phyloP scores from a whole-genome alignment of 2,329 filamentous ascomycete species.

The Penicillium sclerotiorum region DNA sequence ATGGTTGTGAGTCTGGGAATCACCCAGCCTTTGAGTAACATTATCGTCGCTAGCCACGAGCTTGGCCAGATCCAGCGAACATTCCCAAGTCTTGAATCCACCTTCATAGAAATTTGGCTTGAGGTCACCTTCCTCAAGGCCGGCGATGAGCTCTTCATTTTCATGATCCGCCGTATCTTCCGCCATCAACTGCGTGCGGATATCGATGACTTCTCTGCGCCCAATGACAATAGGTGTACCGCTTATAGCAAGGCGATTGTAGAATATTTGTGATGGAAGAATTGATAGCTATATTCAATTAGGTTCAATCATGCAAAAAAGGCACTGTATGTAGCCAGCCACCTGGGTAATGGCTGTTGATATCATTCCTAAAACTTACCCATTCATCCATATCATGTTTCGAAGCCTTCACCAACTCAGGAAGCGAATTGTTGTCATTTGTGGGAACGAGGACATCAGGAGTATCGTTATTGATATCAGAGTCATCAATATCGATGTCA shows the following conservation, averaged over 20 bases:
- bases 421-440: conserved; percentile 22
- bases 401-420: conserved; percentile 37
- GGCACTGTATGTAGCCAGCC: too few relatives aligned
- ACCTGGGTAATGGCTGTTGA: too few relatives aligned
- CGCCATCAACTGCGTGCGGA: conserved; percentile 65
- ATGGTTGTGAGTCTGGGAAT: conserved; percentile 39
- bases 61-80: conserved; percentile 61
- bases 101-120: conserved; percentile 66
- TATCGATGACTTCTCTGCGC: conserved; percentile 64
- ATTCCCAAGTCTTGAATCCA: conserved; percentile 71
- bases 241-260: conserved; percentile 54
- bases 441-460: conserved; percentile 11
- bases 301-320: not conserved
- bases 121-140: conserved; percentile 60
- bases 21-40: conserved; percentile 11
- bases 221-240: conserved; percentile 43
- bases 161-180: conserved; percentile 51
- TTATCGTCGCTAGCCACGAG: conserved; percentile 26
- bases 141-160: conserved; percentile 48
- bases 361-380: too few relatives aligned
- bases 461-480: conserved; percentile 27
- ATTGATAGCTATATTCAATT: conserved; percentile 49
- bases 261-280: conserved; percentile 63
- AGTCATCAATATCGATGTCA: conserved; percentile 56
- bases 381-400: conserved; percentile 51